Evolutionary conservation across 768 basidiomycete genomes (phyloP), one percentile per base, ranked within the genome.

Genomic region (Glaciozyma martinii): DNA sequence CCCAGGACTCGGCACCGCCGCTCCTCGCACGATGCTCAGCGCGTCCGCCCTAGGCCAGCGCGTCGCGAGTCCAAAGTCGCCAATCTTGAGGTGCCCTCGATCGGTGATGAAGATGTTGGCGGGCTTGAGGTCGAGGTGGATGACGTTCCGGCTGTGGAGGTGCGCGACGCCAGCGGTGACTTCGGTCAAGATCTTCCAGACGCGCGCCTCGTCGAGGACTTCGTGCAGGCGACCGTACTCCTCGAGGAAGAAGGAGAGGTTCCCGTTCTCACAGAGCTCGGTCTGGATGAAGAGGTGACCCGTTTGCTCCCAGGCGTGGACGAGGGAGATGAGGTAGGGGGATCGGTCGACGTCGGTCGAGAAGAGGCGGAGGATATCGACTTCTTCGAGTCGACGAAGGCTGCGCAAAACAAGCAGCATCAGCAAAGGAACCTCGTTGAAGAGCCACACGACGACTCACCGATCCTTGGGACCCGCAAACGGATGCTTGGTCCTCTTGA

Each of bases 21-120:
- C 73, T 25, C 71, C 71, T n/a, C 66, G 52, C 23, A 74, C 53
- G n/a, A 74, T 70, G 40, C 60, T 65, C 8, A 77, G 72, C 29
- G 80, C 73, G 23, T 75, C 75, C 0, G 80, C 78, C 46, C 91
- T 80, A 1, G 91, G 90, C 88, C 90, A 93, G 59, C 90, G 72
- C 9, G 90, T 89, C n/a, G 94, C 93, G 86, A 99, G 91, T 13
- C 95, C 95, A 79, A 98, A 97, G 76, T 99, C 95, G 12, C 94
- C 94, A 75, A 99, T 91, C 79, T 90, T 91, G 79, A 99, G 87
- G 53, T 87, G 83, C 2, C 95, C 95, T 50, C 85, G 82, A 12
- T 80, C 80, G 15, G 89, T 91, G 72, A 99, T 81, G 75, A 99
- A 91, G 58, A 99, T 86, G 76, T 99, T 99, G 50, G 90, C 90